Conservation (phyloP, 164 flowering plant species). For the Tetrastigma voinierianum region DNA sequence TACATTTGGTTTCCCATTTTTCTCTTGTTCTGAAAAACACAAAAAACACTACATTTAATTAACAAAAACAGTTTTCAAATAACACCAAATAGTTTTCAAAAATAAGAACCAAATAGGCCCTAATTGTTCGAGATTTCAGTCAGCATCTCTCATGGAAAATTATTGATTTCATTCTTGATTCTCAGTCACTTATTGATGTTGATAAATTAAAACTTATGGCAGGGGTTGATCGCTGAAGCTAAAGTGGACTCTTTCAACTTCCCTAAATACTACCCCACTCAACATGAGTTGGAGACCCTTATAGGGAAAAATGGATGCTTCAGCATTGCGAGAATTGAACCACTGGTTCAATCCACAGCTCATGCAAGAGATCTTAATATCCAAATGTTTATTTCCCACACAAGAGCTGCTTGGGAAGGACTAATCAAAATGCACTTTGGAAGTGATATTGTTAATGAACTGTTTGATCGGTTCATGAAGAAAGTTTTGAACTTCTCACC, state of each 20-base stretch:
- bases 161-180: too few species aligned
- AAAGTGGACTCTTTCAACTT: slow-evolving; percentile 18
- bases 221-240: slow-evolving; percentile 13
- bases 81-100: too few species aligned
- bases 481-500: neutral
- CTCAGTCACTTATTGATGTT: neutral
- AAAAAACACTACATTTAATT: too few species aligned
- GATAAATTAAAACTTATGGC: neutral
- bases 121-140: too few species aligned
- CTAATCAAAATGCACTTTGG: slow-evolving; percentile 16
- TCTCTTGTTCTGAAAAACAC: too few species aligned
- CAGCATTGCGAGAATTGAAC: slow-evolving; percentile 8
- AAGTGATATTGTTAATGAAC: slow-evolving; percentile 4
- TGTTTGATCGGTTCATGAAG: neutral
- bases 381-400: neutral
- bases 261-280: slow-evolving; percentile 2
- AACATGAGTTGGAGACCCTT: neutral
- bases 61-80: too few species aligned
- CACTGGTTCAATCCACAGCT: neutral
- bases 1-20: too few species aligned
- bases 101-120: too few species aligned
- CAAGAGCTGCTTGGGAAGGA: slow-evolving; percentile 12
- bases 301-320: slow-evolving; percentile 7
- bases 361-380: neutral
- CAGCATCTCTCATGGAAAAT: too few species aligned